A percentile compares a stretch with the other conserved stretches of the same genome.
Conservation (phyloP, 1,139 yeast species). For the Magnusiomyces tetraspermus region DNA sequence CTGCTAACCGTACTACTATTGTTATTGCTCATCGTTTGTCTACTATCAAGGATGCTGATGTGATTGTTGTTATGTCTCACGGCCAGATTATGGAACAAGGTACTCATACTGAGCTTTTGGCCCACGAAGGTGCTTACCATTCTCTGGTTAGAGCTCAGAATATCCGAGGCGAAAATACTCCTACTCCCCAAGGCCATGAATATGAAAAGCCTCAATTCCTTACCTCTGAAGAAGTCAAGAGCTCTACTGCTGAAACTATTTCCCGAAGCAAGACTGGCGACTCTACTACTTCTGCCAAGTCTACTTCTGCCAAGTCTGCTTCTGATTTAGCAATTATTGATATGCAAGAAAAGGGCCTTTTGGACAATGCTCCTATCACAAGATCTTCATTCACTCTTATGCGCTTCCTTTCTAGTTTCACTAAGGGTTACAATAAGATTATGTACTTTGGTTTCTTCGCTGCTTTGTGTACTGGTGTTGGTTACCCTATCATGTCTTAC, state of each 20-base stretch:
- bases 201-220: constrained; percentile 1
- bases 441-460: constrained; percentile 29
- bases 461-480: constrained; percentile 32
- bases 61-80: constrained; percentile 37
- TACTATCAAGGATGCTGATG: constrained; percentile 49
- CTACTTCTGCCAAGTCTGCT: constrained; percentile 5
- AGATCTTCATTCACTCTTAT: not conserved
- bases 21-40: constrained; percentile 74
- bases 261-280: not conserved
- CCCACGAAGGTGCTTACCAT: constrained; percentile 28
- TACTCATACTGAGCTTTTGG: constrained; percentile 33
- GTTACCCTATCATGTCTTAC: constrained; percentile 35
- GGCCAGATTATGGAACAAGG: constrained; percentile 38
- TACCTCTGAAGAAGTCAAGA: not conserved
- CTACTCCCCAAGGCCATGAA: not conserved
- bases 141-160: constrained; percentile 34
- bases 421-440: constrained; percentile 3
- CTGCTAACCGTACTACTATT: constrained; percentile 60
- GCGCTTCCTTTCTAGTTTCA: not conserved
- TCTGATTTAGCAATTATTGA: constrained; percentile 7
- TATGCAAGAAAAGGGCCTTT: not conserved
- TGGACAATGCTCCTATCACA: not conserved
- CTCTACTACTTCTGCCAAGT: not conserved
- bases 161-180: constrained; percentile 11
- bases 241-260: not conserved